A percentile compares a stretch with the other conserved stretches of the same genome.
Conservation (phyloP, 2,329 filamentous ascomycete species). For the Fusarium pininemorale region DNA sequence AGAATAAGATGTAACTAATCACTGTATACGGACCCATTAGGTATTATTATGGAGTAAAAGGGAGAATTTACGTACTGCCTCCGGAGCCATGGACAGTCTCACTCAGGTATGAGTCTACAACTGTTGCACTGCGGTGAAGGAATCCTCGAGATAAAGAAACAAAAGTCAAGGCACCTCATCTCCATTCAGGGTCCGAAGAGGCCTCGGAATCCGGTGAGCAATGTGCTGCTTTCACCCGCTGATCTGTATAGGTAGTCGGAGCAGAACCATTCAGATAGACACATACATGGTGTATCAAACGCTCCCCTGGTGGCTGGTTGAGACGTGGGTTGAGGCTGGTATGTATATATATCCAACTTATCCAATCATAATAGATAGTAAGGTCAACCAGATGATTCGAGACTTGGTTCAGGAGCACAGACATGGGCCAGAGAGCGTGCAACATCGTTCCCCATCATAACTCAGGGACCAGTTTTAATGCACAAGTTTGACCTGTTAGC, state of each 20-base stretch:
- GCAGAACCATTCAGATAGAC: background rate
- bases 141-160: background rate
- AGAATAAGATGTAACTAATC: slow-evolving; percentile 5
- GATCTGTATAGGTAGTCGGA: background rate
- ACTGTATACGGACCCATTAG: background rate
- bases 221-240: slow-evolving; percentile 8
- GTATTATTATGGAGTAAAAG: background rate
- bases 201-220: background rate
- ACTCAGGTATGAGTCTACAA: background rate
- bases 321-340: slow-evolving; percentile 14
- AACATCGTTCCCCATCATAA: background rate
- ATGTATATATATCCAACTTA: background rate
- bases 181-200: background rate
- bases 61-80: slow-evolving; percentile 16
- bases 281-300: background rate
- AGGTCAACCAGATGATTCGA: background rate
- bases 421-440: background rate
- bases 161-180: background rate
- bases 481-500: slow-evolving; percentile 19
- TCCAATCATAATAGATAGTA: background rate
- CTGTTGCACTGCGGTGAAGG: background rate
- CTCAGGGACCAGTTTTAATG: background rate
- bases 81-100: background rate
- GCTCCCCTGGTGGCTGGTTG: background rate
- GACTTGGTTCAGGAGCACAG: slow-evolving; percentile 14